Base-by-base conservation (phyloP, 495 filamentous ascomycete genomes). In the Talaromyces stipitatus region DNA sequence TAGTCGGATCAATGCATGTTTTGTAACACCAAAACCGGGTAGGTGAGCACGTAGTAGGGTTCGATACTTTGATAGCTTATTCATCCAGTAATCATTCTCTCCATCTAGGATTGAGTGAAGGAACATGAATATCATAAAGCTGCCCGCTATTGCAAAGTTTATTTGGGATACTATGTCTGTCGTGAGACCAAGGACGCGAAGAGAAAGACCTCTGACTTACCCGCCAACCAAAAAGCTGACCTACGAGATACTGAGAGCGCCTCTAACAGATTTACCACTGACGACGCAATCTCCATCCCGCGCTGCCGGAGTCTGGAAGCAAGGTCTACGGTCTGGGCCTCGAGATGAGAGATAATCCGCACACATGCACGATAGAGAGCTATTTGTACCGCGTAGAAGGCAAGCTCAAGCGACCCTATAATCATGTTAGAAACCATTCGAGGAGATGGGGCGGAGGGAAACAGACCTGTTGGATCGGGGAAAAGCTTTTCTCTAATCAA, bases 151-250 rank as follows among this genome's bases (percentile, higher is more conserved):
- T 50, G 46, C 46, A 20, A 50, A 50, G 46, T 50, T 50, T 16
- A 50, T 50, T 50, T 50, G 46, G 46, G 46, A 50, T 50, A 50
- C 46, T 50, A 50, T 50, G 22, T 43, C 24, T 50, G 46, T 50
- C 46, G 46, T 50, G 46, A 50, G 46, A 23, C 46, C 20, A 24
- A 27, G 24, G 18, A 27, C 24, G 24, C 16, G 46, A 50, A 50
- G 46, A 50, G 46, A 22, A 4, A 50, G 46, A 50, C 22, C 18
- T 50, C 18, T 50, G 46, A 50, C 46, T 50, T 50, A 50, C 46
- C 46, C 24, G 46, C 46, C 46, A 50, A 50, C 46, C 46, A 50
- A 50, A 50, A 50, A n/a, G 46, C 46, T 50, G 46, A 50, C 46
- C 46, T 50, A 50, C 46, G 46, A 50, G 46, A n/a, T 50, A 50